Evolutionary conservation across 495 filamentous ascomycete species (phyloP), one percentile per base, ranked within the genome.

Genomic region (Pseudevernia furfuracea): DNA sequence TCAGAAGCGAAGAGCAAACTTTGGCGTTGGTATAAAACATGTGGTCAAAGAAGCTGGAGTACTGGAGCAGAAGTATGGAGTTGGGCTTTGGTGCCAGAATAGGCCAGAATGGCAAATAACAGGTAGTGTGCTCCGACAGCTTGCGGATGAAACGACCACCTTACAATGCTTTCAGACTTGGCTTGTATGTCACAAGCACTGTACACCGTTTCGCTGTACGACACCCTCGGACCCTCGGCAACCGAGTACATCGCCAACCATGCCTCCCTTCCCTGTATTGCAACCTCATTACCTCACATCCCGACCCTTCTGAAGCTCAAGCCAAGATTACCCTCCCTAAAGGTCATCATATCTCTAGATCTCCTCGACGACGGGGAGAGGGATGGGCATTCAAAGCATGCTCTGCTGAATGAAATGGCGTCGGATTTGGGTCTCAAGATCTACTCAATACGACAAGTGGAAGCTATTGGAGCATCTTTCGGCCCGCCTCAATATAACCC

Each of bases 161-260:
- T 65, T 36, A 64, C 21, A 21, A 34, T 11, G 21, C 25, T 46
- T 37, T 28, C 30, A 92, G 94, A 98, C 83, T 76, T 98, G 68
- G 94, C 86, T 48, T 89, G 91, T 68, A 85, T 91, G 77, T 92
- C 91, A 25, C 95, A 97, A 77, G 84, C 88, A 25, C 82, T 97
- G 41, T 97, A 81, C 75, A 89, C 89, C 34, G 92, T 97, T 64
- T 96, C 93, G 19, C 88, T 98, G 48, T 98, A 98, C 79, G 94
- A 98, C 76, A 96, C 94, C 19, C 82, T 98, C 25, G 92, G 94
- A 23, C 83, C 94, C 39, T 88, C 94, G 69, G 82, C 91, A 19
- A 91, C 90, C 48, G 92, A 97, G 77, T 97, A 90, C 74, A 97
- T 98, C 73, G 89, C 96, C 74, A 95, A 92, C 73, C 94, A 98